Percentiles rank a stretch among this genome's conserved stretches.
phyloP scores from a whole-genome alignment of 2,329 filamentous ascomycete genomes.

The Diaporthe eres region DNA sequence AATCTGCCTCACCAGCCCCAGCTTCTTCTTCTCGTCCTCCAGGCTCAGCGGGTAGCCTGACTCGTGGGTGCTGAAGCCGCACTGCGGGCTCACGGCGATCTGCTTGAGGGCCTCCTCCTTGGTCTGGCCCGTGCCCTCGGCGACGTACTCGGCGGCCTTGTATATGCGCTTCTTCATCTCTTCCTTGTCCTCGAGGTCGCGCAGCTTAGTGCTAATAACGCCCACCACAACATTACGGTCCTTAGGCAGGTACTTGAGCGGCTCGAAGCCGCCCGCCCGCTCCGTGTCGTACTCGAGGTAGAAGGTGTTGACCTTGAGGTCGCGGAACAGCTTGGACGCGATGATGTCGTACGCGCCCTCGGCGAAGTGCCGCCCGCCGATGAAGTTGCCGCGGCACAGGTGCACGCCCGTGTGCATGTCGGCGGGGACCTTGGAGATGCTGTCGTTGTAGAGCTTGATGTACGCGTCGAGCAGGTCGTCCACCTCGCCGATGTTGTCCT shows the following conservation, averaged over 20 bases:
- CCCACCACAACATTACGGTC: conserved; percentile 76
- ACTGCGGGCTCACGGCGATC: conserved; percentile 79
- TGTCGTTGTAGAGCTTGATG: conserved; percentile 83
- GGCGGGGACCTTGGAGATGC: conserved; percentile 71
- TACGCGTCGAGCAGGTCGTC: conserved; percentile 82
- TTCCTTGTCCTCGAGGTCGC: conserved; percentile 73
- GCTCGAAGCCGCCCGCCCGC: conserved; percentile 76
- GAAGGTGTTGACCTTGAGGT: conserved; percentile 75
- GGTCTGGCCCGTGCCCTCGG: conserved; percentile 75
- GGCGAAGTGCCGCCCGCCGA: conserved; percentile 75
- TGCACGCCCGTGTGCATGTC: conserved; percentile 86
- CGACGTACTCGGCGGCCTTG: conserved; percentile 76
- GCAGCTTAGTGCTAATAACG: conserved; percentile 74
- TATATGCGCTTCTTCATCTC: conserved; percentile 72
- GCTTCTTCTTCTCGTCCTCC: conserved; percentile 81
- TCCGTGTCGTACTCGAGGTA: conserved; percentile 79
- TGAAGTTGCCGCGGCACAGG: conserved; percentile 79
- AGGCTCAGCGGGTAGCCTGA: conserved; percentile 78
- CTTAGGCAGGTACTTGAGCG: conserved; percentile 71
- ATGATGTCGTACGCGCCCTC: conserved; percentile 78
- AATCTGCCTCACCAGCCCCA: conserved; percentile 78
- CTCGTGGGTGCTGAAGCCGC: conserved; percentile 81
- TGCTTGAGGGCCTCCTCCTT: conserved; percentile 78
- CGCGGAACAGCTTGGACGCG: conserved; percentile 74
- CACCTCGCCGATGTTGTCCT: conserved; percentile 76